A percentile compares a stretch with the other conserved stretches of the same genome.
These are phyloP conservation scores for Syzygium grande DNA, from an alignment of 345 rosid species.

Conservation along the genomic window DNA sequence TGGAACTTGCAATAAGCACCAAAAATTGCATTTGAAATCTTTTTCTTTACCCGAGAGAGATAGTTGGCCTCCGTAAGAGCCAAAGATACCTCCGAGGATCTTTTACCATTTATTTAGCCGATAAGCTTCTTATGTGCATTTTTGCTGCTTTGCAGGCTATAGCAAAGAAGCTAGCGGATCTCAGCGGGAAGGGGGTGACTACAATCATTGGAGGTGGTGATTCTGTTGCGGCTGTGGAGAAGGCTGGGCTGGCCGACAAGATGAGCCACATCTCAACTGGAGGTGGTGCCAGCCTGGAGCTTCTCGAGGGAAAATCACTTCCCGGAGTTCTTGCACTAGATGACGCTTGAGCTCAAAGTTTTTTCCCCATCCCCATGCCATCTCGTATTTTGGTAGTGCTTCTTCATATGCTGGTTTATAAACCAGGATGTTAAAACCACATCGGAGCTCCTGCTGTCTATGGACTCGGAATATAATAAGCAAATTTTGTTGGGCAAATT, in stretches of 20 bases:
- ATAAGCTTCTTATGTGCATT: not conserved
- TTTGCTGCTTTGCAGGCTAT: constrained; percentile 38
- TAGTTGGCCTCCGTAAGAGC: not conserved
- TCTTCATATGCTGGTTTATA: constrained; percentile 16
- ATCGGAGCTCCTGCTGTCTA: not conserved
- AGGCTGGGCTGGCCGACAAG: constrained; percentile 81
- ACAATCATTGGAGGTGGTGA: constrained; percentile 97
- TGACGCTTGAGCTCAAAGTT: constrained; percentile 36
- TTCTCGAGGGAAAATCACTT: constrained; percentile 81
- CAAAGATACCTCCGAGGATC: not conserved
- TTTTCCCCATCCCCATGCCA: not conserved
- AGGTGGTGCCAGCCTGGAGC: constrained; percentile 97
- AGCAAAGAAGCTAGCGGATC: constrained; percentile 83
- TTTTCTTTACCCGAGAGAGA: not conserved
- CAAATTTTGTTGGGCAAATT: not conserved
- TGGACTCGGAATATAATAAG: not conserved
- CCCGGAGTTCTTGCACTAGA: constrained; percentile 93
- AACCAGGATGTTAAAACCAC: constrained; percentile 4
- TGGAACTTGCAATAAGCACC: not conserved
- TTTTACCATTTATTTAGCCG: not conserved
- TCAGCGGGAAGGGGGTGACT: constrained; percentile 78
- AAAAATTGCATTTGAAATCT: not conserved
- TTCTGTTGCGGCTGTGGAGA: constrained; percentile 95
- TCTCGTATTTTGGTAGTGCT: not conserved
- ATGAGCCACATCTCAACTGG: constrained; percentile 99